phyloP scores from a whole-genome alignment of 2,329 filamentous ascomycete species.

The Colletotrichum sp. region DNA sequence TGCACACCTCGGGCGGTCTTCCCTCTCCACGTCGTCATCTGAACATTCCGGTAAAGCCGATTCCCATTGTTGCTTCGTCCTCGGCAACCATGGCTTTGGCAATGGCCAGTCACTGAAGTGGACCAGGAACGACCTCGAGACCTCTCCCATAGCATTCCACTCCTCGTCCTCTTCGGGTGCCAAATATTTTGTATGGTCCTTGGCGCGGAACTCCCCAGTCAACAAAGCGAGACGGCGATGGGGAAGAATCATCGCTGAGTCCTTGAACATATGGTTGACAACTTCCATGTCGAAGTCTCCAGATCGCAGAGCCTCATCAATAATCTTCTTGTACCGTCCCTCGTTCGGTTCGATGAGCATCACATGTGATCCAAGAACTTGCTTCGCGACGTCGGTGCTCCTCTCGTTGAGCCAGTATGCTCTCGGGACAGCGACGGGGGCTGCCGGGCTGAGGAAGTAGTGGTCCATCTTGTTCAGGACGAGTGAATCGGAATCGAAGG shows the following conservation, averaged over 20 bases:
- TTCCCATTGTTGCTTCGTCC: background rate
- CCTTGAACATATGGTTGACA: constrained; percentile 65
- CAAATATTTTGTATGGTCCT: constrained; percentile 48
- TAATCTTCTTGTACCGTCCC: constrained; percentile 30
- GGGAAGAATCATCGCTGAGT: constrained; percentile 64
- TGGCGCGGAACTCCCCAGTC: constrained; percentile 63
- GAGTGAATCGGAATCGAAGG: constrained; percentile 67
- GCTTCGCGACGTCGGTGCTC: constrained; percentile 39
- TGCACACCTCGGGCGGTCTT: background rate
- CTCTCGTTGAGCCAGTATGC: constrained; percentile 66
- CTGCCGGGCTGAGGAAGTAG: constrained; percentile 68
- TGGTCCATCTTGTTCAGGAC: constrained; percentile 71
- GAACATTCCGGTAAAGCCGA: background rate
- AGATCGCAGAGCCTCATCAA: constrained; percentile 42
- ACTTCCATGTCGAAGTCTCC: constrained; percentile 70
- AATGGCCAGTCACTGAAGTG: constrained; percentile 77
- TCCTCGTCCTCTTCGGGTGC: constrained; percentile 52
- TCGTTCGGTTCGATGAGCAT: constrained; percentile 59
- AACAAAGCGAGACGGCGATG: constrained; percentile 67
- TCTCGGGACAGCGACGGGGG: constrained; percentile 69
- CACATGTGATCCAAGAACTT: constrained; percentile 54
- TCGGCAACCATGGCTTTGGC: constrained; percentile 58
- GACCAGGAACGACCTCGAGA: constrained; percentile 67
- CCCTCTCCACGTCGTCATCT: background rate
- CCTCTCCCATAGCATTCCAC: constrained; percentile 61